A percentile compares a stretch with the other conserved stretches of the same genome.
phyloP scores from a whole-genome alignment of 768 basidiomycete species.

The Mycena crocata region DNA sequence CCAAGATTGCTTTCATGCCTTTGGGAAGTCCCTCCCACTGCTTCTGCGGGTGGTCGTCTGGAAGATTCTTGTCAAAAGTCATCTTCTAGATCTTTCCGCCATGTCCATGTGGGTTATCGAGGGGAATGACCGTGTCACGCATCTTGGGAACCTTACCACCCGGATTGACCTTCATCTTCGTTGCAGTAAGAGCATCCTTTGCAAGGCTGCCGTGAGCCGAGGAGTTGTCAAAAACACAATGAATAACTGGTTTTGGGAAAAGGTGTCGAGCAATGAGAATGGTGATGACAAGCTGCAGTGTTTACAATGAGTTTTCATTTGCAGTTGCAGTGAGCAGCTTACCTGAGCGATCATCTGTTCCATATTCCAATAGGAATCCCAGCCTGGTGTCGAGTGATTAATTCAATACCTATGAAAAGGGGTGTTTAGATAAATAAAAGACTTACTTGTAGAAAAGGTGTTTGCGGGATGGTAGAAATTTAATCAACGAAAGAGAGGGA shows the following conservation, averaged over 20 bases:
- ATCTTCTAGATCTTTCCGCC: conserved; percentile 19
- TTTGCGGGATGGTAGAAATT: too few species aligned
- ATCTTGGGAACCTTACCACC: conserved; percentile 33
- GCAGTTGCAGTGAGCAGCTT: too few species aligned
- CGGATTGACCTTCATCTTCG: conserved; percentile 34
- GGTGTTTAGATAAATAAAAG: too few species aligned
- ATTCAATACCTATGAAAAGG: too few species aligned
- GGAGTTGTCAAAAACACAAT: conserved; percentile 36
- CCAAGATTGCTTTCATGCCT: conserved; percentile 31
- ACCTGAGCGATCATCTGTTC: too few species aligned
- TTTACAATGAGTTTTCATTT: too few species aligned
- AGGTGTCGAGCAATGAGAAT: conserved; percentile 20
- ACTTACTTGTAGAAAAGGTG: too few species aligned
- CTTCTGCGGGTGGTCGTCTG: conserved; percentile 28
- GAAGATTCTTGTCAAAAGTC: conserved; percentile 12
- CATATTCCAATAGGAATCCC: too few species aligned
- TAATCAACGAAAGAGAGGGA: too few species aligned
- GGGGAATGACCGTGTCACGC: conserved; percentile 32
- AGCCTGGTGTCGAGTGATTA: too few species aligned
- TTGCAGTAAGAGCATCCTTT: conserved; percentile 22
- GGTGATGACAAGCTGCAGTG: conserved; percentile 16
- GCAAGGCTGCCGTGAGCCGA: conserved; percentile 30
- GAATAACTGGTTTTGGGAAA: conserved; percentile 24
- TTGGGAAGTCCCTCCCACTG: conserved; percentile 28
- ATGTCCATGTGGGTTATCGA: conserved; percentile 22